Evolutionary conservation across 2,329 filamentous ascomycete genomes (phyloP), one percentile per base, ranked within the genome.

Genomic region (Onygena corvina): DNA sequence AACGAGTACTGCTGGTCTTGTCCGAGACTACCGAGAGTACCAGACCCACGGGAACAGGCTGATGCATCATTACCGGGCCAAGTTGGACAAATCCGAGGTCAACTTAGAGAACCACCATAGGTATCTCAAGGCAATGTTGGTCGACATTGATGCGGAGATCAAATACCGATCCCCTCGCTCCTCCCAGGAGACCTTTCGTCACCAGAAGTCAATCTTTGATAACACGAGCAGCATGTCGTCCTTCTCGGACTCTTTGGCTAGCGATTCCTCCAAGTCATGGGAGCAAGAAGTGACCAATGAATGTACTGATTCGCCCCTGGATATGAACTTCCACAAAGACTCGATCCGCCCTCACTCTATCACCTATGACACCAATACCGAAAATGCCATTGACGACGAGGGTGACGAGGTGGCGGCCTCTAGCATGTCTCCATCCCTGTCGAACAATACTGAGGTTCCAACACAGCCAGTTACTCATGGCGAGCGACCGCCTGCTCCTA

Each of bases 11-110:
- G 63, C 60, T 16, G 68, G 66, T 8, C 61, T 71, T 7, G 64
- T 71, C 4, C 67, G 67, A 16, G 71, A 73, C 50, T 71, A 70
- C 54, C 64, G 69, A 23, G 70, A 73, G 50, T 73, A 71, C 53
- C 64, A 71, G 49, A 70, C 67, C 1, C 71, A 73, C 49, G 68
- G 64, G 3, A 65, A 65, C 8, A 58, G 62, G 9, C 54, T 73
- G 11, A 58, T 61, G 50, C 63, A 64, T 29, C 62, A 68, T 46
- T 71, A 65, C 46, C 63, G 66, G 12, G 64, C 65, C 49, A 64
- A 59, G 35, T 51, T 59, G 3, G 48, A 56, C 8, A 57, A 58
- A 16, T 57, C 57, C 12, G 52, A 63, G 12, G 47, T 56, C 12
- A 59, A 58, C 5, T 56, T 72, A 30, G 61, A 61, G 7, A 59